Base-by-base conservation (phyloP, 1,139 yeast genomes). In the Saccharomycopsis hybrid region DNA sequence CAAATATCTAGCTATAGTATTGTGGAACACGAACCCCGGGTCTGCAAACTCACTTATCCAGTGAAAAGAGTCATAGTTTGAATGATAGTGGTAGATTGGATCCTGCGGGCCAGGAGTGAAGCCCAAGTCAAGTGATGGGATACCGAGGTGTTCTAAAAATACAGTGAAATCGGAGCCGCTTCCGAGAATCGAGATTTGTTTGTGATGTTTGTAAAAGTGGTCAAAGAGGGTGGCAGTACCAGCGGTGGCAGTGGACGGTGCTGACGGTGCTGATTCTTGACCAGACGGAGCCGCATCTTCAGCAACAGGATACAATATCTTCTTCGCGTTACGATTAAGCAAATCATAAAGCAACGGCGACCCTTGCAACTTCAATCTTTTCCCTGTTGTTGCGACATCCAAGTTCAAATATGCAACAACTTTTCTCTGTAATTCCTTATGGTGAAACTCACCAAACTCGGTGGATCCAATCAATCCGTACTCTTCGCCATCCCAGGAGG, bases 401-500 rank as follows among this genome's bases (percentile, higher is more conserved):
- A 80, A 65, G 61, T 82, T 82, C 53, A 82, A 61, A 59, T 83
- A 83, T 1, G 82, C 84, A 46, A 79, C 67, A 1, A 74, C 77
- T 51, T 77, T 69, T 43, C 66, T 65, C 54, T 72, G 70, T 50
- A 79, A 62, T 46, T 58, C 60, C 41, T 67, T 60, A 3, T 72
- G 66, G 54, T 74, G 68, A 53, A 75, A 78, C 60, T 82, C 87
- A 32, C 83, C 87, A 72, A 73, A 80, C 54, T 80, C 87, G 3
- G 87, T 82, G 2, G 85, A 78, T 1, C 89, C 88, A 13, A 82
- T 58, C 30, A 82, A 64, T 0, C 81, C 87, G 56, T 78, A 79
- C 63, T 82, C 88, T 62, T 82, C 88, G 51, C 85, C 89, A 60
- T 82, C 88, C 87, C 87, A 82, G 25, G 84, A 77, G 0, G 82